Conservation (phyloP, 2,329 filamentous ascomycete genomes). For the Fonsecaea pedrosoi region DNA sequence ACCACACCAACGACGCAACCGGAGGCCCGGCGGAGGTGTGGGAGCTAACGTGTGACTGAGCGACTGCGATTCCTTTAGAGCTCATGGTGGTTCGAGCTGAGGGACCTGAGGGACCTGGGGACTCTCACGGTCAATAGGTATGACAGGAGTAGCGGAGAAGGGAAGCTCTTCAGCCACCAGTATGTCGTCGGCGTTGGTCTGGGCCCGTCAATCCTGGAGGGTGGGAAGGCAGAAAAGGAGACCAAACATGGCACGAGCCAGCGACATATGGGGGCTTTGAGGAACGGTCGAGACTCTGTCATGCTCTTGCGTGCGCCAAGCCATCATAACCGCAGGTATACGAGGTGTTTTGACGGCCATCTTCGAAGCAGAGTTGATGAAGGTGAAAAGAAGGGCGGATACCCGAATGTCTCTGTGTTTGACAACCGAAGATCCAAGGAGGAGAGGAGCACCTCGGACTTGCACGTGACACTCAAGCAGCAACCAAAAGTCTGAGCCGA, state of each 20-base stretch:
- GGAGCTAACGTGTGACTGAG: not conserved
- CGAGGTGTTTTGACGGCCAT: not conserved
- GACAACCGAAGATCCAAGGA: not conserved
- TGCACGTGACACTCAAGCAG: not conserved
- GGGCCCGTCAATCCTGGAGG: not conserved
- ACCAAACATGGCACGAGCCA: not conserved
- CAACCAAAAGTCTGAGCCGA: not conserved
- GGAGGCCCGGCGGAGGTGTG: not conserved
- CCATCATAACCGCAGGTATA: not conserved
- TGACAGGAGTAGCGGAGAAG: not conserved
- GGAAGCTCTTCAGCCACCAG: not conserved
- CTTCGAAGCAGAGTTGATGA: not conserved
- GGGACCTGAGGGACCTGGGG: not conserved
- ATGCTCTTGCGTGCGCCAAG: not conserved
- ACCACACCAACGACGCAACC: not conserved
- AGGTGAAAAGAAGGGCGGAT: not conserved
- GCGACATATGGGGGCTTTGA: not conserved
- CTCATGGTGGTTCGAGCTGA: not conserved
- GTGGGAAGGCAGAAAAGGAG: not conserved
- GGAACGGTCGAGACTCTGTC: not conserved
- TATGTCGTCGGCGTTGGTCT: conserved; percentile 1
- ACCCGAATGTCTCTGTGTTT: not conserved
- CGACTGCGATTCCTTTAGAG: not conserved
- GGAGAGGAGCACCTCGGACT: not conserved
- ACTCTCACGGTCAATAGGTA: not conserved